phyloP scores from a whole-genome alignment of 805 yeast genomes.

The Diddensiella santjacobensis region DNA sequence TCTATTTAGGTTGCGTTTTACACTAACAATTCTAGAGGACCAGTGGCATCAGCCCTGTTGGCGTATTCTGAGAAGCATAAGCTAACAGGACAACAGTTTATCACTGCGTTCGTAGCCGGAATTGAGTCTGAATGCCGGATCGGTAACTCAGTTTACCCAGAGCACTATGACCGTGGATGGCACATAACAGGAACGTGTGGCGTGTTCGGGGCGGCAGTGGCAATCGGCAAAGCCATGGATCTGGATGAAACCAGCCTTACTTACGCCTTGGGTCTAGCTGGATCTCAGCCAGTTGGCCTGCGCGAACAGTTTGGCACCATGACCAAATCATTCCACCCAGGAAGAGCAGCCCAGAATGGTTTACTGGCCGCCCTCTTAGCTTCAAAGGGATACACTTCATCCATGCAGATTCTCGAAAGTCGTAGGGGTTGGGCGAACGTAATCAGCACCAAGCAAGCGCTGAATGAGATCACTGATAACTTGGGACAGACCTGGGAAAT shows the following conservation, averaged over 20 bases:
- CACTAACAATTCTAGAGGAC: slow-evolving; percentile 3
- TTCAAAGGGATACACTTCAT: slow-evolving; percentile 11
- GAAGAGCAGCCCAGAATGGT: slow-evolving; percentile 12
- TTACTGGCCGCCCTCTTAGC: slow-evolving; percentile 9
- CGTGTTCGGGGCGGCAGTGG: slow-evolving; percentile 10
- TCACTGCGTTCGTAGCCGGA: slow-evolving; percentile 10
- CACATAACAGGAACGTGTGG: slow-evolving; percentile 11
- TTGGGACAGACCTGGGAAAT: slow-evolving; percentile 8
- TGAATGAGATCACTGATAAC: slow-evolving; percentile 5
- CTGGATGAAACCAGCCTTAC: slow-evolving; percentile 7
- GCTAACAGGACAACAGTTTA: slow-evolving; percentile 6
- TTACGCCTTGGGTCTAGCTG: slow-evolving; percentile 10
- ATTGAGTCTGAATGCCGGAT: slow-evolving; percentile 10
- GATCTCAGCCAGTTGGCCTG: slow-evolving; percentile 12
- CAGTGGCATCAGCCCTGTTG: slow-evolving; percentile 12
- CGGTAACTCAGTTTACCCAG: slow-evolving; percentile 11
- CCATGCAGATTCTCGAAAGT: slow-evolving; percentile 8
- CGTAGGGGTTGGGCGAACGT: slow-evolving; percentile 9
- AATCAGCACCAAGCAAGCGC: slow-evolving; percentile 8
- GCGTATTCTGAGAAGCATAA: slow-evolving; percentile 4
- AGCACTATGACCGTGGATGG: slow-evolving; percentile 11
- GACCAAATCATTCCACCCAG: slow-evolving; percentile 12
- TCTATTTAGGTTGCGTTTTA: not conserved
- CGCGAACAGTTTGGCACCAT: slow-evolving; percentile 11
- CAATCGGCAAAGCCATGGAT: slow-evolving; percentile 7